Evolutionary conservation across 1,284 basidiomycete genomes (phyloP), one percentile per base, ranked within the genome.

Genomic region (Ganoderma boninense): DNA sequence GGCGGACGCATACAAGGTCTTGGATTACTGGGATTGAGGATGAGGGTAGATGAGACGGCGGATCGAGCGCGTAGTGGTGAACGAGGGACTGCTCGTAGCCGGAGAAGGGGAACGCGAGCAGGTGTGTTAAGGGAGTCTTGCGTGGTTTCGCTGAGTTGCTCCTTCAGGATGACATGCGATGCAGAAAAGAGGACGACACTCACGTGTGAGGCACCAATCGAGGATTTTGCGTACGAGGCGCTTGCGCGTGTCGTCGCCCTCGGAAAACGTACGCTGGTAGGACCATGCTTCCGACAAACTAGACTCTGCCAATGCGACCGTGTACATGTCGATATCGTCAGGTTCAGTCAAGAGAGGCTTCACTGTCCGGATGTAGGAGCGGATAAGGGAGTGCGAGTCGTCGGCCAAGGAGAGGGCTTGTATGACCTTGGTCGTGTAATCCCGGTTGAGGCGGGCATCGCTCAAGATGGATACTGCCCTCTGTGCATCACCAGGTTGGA

Each of bases 1-100:
- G 86, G 14, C 95, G 90, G 11, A 94, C 88, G 68, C 91, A 94
- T 42, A 95, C 86, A n/a, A 96, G 86, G 76, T 96, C 93, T 79
- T 95, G 94, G 0, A 96, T 80, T 14, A 90, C 83, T 2, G 89
- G 85, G 26, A 91, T 80, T 1, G 89, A 88, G 0, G 82, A 71
- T 0, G 84, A 70, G 0, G 88, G 79, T 32, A 91, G 79, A 38
- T 83, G 75, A 44, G 83, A 74, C 0, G 91, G 88, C 4, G 92
- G 89, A 20, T 86, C 82, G 29, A 89, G 82, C 1, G 91, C 90
- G 71, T 89, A 89, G 0, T 81, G 72, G 60, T 90, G 86, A 1
- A 95, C 79, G 16, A 87, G 78, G 0, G 82, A 77, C 74, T 92
- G 87, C 78, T 95, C 93, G 70, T 85, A 92, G 11, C 83, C 69